Percentiles rank a stretch among this genome's conserved stretches.
Evolutionary conservation across 75 land plant species (phyloP).

Genomic region (Sequoia sempervirens): DNA sequence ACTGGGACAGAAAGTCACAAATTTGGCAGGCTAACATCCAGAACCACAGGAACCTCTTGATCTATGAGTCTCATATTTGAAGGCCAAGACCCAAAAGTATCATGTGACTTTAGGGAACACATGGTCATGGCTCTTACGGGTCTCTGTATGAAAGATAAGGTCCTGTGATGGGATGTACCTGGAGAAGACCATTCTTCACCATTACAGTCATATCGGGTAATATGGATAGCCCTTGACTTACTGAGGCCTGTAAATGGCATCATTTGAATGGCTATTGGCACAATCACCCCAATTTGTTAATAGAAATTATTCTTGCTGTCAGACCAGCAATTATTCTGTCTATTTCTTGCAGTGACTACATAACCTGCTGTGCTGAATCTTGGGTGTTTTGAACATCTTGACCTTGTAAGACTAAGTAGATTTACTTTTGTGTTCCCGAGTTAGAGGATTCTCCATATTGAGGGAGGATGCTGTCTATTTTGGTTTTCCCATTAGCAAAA

Average conservation of each 20-base stretch:
- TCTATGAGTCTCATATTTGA: neutral
- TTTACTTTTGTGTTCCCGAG: neutral
- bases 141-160: neutral
- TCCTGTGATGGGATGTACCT: neutral
- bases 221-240: too few species aligned
- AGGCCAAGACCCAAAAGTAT: neutral
- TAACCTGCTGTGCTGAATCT: neutral
- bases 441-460: neutral
- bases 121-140: neutral
- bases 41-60: too few species aligned
- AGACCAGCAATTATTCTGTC: neutral
- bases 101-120: neutral
- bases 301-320: neutral
- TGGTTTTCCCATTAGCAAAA: neutral
- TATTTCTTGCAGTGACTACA: neutral
- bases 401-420: neutral
- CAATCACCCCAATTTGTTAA: too few species aligned
- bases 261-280: too few species aligned
- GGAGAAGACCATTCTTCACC: neutral
- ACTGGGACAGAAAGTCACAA: neutral
- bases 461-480: neutral
- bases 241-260: too few species aligned
- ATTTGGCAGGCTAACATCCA: neutral
- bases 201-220: neutral
- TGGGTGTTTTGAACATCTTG: neutral